Conservation (phyloP, 2,329 filamentous ascomycete species). For the Tolypocladium inflatum region DNA sequence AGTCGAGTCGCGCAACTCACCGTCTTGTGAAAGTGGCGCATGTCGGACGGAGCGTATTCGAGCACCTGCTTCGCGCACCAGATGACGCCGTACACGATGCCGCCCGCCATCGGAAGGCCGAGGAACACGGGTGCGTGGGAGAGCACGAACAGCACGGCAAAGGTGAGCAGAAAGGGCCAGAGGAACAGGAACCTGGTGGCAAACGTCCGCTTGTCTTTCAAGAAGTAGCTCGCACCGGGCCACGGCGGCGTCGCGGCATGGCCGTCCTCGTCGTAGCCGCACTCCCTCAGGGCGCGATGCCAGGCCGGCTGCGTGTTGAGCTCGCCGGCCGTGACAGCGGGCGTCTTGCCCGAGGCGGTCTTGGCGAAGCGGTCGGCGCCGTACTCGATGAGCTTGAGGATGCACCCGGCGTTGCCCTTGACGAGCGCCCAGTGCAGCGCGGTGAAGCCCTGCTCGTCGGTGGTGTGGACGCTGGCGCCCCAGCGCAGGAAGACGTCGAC, state of each 20-base stretch:
- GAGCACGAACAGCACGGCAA: constrained; percentile 60
- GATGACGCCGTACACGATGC: constrained; percentile 62
- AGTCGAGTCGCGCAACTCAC: constrained; percentile 34
- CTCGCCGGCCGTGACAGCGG: constrained; percentile 73
- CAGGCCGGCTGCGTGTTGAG: constrained; percentile 80
- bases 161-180: constrained; percentile 73
- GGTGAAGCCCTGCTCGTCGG: constrained; percentile 87
- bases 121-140: constrained; percentile 65
- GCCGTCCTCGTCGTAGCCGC: constrained; percentile 73
- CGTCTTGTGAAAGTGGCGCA: constrained; percentile 84
- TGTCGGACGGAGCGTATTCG: constrained; percentile 75
- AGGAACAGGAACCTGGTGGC: constrained; percentile 83
- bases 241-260: constrained; percentile 61
- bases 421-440: constrained; percentile 95
- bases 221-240: constrained; percentile 60
- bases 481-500: constrained; percentile 89
- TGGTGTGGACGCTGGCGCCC: constrained; percentile 87
- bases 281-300: constrained; percentile 73
- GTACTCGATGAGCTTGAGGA: constrained; percentile 92
- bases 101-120: constrained; percentile 62
- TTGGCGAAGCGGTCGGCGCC: constrained; percentile 88
- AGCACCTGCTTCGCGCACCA: constrained; percentile 69
- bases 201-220: constrained; percentile 70
- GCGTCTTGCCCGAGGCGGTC: constrained; percentile 85
- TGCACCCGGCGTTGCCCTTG: constrained; percentile 79